Percentiles rank a stretch among this genome's conserved stretches.
phyloP scores from a whole-genome alignment of 2,329 filamentous ascomycete genomes.

The Exophiala oligosperma region DNA sequence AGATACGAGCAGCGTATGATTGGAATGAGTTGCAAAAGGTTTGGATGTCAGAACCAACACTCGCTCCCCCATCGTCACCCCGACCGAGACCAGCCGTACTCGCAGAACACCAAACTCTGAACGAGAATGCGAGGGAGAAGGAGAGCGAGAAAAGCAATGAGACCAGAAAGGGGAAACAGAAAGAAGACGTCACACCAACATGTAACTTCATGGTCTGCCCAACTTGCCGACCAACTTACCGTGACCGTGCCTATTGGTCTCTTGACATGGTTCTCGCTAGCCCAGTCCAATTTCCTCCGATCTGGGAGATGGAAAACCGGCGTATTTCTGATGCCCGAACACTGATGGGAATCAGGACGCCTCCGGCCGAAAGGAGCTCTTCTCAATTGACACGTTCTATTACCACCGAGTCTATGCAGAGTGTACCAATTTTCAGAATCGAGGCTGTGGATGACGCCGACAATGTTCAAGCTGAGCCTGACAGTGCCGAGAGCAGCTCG shows the following conservation, averaged over 20 bases:
- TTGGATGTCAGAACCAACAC: conserved; percentile 20
- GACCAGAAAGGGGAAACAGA: too few relatives aligned
- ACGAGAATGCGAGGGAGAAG: not conserved
- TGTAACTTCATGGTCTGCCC: conserved; percentile 52
- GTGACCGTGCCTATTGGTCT: conserved; percentile 33
- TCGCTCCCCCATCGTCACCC: conserved; percentile 6
- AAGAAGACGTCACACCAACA: conserved; percentile 1
- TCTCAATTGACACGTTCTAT: not conserved
- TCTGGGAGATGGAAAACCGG: conserved; percentile 35
- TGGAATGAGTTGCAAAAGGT: conserved; percentile 25
- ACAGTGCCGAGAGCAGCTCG: not conserved
- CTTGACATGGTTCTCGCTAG: conserved; percentile 40
- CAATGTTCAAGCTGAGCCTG: not conserved
- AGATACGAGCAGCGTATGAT: conserved; percentile 21
- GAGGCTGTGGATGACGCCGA: not conserved
- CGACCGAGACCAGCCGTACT: not conserved
- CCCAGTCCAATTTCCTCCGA: conserved; percentile 31
- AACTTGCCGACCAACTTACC: conserved; percentile 50
- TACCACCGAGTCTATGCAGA: not conserved
- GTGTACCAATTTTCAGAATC: conserved; percentile 1
- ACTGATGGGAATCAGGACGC: conserved; percentile 25
- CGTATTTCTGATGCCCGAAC: conserved; percentile 31
- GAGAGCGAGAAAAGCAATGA: too few relatives aligned
- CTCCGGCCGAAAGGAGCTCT: conserved; percentile 5
- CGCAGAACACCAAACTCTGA: not conserved